These are phyloP conservation scores for Lentinula sp. DNA, from an alignment of 768 basidiomycete genomes.

Conservation along the genomic window DNA sequence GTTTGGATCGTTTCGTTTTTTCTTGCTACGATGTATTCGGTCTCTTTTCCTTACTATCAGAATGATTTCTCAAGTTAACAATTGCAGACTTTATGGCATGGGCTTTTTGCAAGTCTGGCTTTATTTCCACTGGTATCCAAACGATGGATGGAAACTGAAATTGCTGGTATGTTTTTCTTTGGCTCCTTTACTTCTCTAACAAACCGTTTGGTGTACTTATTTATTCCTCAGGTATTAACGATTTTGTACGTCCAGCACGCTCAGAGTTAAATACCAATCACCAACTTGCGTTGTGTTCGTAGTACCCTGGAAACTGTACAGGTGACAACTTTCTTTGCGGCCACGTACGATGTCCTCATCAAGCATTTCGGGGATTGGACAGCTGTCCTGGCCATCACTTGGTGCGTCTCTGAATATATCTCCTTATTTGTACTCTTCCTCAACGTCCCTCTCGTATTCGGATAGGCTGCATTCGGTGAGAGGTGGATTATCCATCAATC, in stretches of 20 bases:
- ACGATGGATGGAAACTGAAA: slow-evolving; percentile 15
- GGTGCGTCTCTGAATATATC: slow-evolving; percentile 5
- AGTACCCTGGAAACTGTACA: slow-evolving; percentile 16
- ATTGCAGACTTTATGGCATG: slow-evolving; percentile 15
- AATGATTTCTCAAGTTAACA: neutral
- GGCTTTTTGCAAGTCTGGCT: slow-evolving; percentile 16
- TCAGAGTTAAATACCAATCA: neutral
- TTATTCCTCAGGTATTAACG: neutral
- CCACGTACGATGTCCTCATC: slow-evolving; percentile 15
- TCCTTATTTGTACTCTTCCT: neutral
- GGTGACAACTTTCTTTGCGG: slow-evolving; percentile 11
- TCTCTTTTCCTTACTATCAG: neutral
- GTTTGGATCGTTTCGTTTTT: neutral
- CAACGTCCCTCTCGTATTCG: no score
- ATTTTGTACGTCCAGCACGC: neutral
- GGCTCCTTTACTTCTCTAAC: neutral
- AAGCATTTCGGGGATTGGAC: slow-evolving; percentile 14
- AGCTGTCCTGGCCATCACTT: slow-evolving; percentile 9
- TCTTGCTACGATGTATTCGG: neutral
- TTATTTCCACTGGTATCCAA: slow-evolving; percentile 18
- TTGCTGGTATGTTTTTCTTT: slow-evolving; percentile 6
- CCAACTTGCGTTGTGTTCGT: neutral
- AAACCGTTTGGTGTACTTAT: neutral
- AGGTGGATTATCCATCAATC: no score
- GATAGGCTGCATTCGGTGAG: neutral